Conservation (phyloP, 2,329 filamentous ascomycete genomes). For the Acrocalymma vagum region DNA sequence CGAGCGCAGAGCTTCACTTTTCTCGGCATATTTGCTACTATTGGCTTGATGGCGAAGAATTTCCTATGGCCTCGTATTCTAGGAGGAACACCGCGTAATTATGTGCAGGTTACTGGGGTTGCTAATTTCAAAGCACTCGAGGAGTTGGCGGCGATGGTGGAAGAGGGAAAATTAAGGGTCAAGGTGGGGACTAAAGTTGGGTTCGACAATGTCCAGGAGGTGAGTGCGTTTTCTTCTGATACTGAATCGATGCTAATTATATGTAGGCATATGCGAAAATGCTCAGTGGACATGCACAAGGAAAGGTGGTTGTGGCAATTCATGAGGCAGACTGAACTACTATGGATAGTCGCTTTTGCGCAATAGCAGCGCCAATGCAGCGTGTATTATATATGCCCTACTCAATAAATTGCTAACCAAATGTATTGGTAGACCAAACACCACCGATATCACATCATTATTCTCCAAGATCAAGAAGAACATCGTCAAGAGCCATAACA, state of each 20-base stretch:
- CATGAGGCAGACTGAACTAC: too few species aligned
- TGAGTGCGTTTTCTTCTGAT: conserved; percentile 5
- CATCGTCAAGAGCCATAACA: too few species aligned
- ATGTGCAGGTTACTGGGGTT: conserved; percentile 18
- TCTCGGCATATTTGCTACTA: conserved; percentile 11
- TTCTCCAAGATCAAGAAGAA: too few species aligned
- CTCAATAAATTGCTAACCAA: too few species aligned
- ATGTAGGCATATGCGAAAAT: conserved; percentile 10
- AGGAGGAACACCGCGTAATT: conserved; percentile 20
- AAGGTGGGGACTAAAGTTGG: conserved; percentile 8
- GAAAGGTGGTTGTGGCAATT: conserved; percentile 16
- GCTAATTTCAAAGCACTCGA: conserved; percentile 13
- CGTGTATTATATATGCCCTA: too few species aligned
- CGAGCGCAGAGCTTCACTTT: conserved; percentile 10
- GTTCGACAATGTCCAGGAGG: conserved; percentile 16
- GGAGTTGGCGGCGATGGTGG: conserved; percentile 14
- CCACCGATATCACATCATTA: too few species aligned
- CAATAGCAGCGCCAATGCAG: too few species aligned
- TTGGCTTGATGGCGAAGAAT: conserved; percentile 22
- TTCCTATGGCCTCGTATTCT: conserved; percentile 18
- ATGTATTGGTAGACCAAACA: too few species aligned
- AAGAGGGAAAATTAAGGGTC: conserved; percentile 13
- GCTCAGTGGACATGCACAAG: conserved; percentile 11
- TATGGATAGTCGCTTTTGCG: too few species aligned
- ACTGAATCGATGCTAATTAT: conserved; percentile 2